These are phyloP conservation scores for Vigna angularis DNA, from an alignment of 306 rosid genomes.

Conservation along the genomic window DNA sequence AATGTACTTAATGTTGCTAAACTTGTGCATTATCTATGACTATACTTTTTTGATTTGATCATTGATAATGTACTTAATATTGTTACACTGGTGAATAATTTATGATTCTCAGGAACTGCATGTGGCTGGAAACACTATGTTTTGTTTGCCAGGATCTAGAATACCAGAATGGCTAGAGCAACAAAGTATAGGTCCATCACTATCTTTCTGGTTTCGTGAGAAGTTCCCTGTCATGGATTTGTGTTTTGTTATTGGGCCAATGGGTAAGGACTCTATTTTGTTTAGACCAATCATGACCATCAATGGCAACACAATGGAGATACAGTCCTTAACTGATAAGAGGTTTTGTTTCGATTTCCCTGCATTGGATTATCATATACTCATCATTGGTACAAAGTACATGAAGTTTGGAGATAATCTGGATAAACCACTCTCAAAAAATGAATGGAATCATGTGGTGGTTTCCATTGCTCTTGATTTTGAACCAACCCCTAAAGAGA, in stretches of 20 bases:
- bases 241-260: background rate
- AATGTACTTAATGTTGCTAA: background rate
- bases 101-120: background rate
- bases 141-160: background rate
- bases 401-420: background rate
- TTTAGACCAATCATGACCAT: background rate
- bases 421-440: background rate
- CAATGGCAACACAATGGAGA: background rate
- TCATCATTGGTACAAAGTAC: background rate
- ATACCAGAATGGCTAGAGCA: conserved; percentile 48
- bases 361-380: background rate
- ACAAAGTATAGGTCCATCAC: conserved; percentile 37
- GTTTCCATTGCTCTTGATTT: background rate
- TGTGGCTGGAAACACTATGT: conserved; percentile 3
- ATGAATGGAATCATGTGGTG: background rate
- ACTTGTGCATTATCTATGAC: background rate
- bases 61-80: background rate
- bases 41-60: background rate
- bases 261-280: background rate
- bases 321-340: background rate
- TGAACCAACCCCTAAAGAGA: background rate
- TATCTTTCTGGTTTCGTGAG: conserved; percentile 38
- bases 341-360: background rate
- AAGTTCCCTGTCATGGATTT: conserved; percentile 27
- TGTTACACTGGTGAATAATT: background rate